Evolutionary conservation across 2,329 filamentous ascomycete species (phyloP).

Genomic region (Monilinia vaccinii-corymbosi): DNA sequence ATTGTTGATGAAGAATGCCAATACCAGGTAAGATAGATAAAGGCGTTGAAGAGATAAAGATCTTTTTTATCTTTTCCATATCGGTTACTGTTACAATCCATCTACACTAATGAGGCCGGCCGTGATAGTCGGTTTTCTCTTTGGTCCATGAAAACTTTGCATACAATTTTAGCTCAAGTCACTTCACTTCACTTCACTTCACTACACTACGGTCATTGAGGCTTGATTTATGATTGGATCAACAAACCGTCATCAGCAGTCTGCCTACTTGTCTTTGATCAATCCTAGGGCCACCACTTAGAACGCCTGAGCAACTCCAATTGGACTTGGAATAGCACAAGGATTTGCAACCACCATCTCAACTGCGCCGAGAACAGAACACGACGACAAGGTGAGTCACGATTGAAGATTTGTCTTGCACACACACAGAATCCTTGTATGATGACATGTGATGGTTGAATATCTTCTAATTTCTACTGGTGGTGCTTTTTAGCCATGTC

Average conservation of each 20-base stretch:
- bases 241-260: constrained; percentile 2
- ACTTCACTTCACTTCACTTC: background rate
- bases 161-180: background rate
- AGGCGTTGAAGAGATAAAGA: too few species aligned
- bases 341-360: background rate
- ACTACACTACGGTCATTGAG: background rate
- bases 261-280: constrained; percentile 1
- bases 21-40: too few species aligned
- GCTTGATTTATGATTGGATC: background rate
- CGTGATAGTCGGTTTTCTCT: background rate
- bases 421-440: background rate
- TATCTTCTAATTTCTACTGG: background rate
- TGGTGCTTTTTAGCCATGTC: background rate
- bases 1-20: too few species aligned
- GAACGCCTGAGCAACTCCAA: background rate
- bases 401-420: background rate
- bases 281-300: background rate
- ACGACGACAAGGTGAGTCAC: constrained; percentile 8
- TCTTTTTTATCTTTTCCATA: background rate
- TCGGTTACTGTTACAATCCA: background rate
- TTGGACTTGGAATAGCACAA: background rate
- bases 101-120: background rate
- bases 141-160: background rate
- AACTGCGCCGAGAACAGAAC: constrained; percentile 5
- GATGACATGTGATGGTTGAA: background rate